These are phyloP conservation scores for Tremellales sp. DNA, from an alignment of 1,284 basidiomycete species.

Conservation along the genomic window DNA sequence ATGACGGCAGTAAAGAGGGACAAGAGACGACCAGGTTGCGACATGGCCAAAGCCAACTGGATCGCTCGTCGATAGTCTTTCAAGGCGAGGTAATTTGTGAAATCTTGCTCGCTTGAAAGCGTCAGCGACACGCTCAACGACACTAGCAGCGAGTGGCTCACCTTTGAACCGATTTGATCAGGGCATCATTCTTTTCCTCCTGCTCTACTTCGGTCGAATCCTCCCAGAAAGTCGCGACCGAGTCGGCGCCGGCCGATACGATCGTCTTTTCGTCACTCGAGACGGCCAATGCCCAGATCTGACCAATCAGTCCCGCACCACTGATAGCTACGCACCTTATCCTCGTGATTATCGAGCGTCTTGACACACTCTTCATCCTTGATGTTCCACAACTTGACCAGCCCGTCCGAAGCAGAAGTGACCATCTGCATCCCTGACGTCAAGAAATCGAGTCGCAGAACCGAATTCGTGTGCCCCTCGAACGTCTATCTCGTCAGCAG, in stretches of 20 bases:
- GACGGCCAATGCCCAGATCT: conserved; percentile 87
- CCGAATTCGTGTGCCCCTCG: conserved; percentile 94
- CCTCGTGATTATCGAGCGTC: conserved; percentile 94
- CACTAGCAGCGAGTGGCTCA: conserved; percentile 49
- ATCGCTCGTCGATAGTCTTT: conserved; percentile 91
- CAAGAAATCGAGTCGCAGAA: conserved; percentile 87
- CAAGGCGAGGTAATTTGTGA: conserved; percentile 79
- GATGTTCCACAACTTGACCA: conserved; percentile 95
- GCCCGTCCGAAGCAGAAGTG: conserved; percentile 84
- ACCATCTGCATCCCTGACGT: conserved; percentile 80
- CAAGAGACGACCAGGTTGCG: conserved; percentile 84
- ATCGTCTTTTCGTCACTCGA: conserved; percentile 72
- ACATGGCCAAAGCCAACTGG: conserved; percentile 81
- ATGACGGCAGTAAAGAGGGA: conserved; percentile 69
- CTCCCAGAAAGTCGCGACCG: conserved; percentile 87
- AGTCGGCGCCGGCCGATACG: conserved; percentile 91
- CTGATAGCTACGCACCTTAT: conserved; percentile 62
- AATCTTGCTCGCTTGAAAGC: conserved; percentile 79
- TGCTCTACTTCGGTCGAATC: conserved; percentile 79
- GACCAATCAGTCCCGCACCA: conserved; percentile 1
- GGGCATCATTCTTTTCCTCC: conserved; percentile 63
- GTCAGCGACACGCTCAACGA: not conserved
- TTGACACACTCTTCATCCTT: conserved; percentile 78
- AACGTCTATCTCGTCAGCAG: conserved; percentile 60
- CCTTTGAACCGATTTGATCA: conserved; percentile 71